phyloP scores from a whole-genome alignment of 1,284 basidiomycete species.

The Rhodotorula sp. region DNA sequence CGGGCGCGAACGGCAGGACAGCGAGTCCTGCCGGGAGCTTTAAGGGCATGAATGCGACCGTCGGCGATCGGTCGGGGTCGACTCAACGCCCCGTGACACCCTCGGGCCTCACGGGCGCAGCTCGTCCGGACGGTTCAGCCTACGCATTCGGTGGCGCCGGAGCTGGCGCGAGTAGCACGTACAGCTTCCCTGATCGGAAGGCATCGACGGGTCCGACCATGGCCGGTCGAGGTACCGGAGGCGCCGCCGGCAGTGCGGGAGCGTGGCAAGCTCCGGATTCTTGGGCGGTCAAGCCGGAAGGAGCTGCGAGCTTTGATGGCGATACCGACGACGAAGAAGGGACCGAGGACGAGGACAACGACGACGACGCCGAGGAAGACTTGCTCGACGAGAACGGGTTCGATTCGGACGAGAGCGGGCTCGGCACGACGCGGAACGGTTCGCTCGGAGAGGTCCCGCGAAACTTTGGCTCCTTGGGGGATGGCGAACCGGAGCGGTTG shows the following conservation, averaged over 20 bases:
- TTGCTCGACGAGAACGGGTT: slow-evolving; percentile 47
- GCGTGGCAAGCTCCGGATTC: slow-evolving; percentile 57
- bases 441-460: slow-evolving; percentile 17
- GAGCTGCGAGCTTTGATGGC: slow-evolving; percentile 45
- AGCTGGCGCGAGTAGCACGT: not conserved
- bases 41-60: not conserved
- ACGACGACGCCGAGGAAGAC: slow-evolving; percentile 48
- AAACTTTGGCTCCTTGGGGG: slow-evolving; percentile 16
- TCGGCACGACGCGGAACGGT: slow-evolving; percentile 9
- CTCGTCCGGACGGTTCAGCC: not conserved
- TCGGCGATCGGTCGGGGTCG: not conserved
- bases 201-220: not conserved
- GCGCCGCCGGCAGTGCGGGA: slow-evolving; percentile 6
- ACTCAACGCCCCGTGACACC: not conserved
- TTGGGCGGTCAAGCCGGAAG: slow-evolving; percentile 57
- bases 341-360: slow-evolving; percentile 45
- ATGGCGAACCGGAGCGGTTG: not conserved
- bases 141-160: not conserved
- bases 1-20: not conserved
- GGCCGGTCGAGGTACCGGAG: slow-evolving; percentile 1
- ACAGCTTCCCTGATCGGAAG: slow-evolving; percentile 2
- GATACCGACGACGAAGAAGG: slow-evolving; percentile 47
- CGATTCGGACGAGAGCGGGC: slow-evolving; percentile 35
- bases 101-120: not conserved
- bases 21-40: not conserved